A percentile compares a stretch with the other conserved stretches of the same genome.
Conservation (phyloP, 257 asterid genomes). For the Rubia yunnanensis region DNA sequence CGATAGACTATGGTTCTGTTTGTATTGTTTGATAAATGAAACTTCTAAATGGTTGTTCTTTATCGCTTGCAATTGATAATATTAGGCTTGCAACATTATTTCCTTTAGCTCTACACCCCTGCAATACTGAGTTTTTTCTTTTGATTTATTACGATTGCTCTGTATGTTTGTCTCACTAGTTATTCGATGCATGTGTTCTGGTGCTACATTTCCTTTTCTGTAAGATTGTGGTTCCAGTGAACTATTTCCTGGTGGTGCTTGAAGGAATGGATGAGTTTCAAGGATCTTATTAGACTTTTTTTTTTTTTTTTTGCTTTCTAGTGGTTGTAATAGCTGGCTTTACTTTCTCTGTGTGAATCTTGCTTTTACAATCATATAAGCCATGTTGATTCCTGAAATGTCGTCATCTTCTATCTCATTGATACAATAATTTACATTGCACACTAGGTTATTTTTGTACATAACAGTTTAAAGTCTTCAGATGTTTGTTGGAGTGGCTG, state of each 20-base stretch:
- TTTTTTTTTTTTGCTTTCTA: not conserved
- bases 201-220: not conserved
- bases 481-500: slow-evolving; percentile 99
- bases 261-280: not conserved
- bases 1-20: not conserved
- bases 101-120: not conserved
- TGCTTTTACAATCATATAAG: not conserved
- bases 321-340: not conserved
- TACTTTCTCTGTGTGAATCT: not conserved
- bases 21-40: not conserved
- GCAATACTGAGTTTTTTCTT: not conserved
- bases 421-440: not conserved
- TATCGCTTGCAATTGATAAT: not conserved
- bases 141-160: not conserved
- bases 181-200: not conserved
- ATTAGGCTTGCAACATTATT: not conserved
- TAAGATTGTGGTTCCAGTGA: not conserved
- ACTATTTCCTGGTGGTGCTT: not conserved
- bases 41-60: not conserved
- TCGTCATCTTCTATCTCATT: not conserved
- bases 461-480: slow-evolving; percentile 23
- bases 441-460: slow-evolving; percentile 2
- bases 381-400: not conserved
- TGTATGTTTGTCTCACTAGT: not conserved
- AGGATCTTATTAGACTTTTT: not conserved